Evolutionary conservation across 768 basidiomycete species (phyloP).

Genomic region (Hericium alpestre): DNA sequence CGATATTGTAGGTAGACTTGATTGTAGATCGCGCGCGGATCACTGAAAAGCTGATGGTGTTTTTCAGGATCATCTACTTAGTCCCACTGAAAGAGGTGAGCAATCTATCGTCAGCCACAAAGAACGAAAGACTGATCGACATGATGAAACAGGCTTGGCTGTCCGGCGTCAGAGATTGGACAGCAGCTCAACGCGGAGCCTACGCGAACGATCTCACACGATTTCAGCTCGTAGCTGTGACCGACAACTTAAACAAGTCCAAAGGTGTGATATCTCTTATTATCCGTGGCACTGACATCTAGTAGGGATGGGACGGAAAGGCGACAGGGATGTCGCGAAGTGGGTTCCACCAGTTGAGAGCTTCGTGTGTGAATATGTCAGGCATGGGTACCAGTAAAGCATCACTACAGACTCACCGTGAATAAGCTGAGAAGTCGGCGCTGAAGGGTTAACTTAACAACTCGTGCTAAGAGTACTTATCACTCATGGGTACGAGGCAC

Average conservation of each 20-base stretch:
- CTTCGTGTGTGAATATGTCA: conserved; percentile 41
- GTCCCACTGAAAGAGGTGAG: conserved; percentile 41
- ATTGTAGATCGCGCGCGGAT: not conserved
- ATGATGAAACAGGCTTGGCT: conserved; percentile 35
- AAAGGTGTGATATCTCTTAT: conserved; percentile 26
- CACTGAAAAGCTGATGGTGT: not conserved
- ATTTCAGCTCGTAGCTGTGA: conserved; percentile 44
- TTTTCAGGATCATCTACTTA: conserved; percentile 38
- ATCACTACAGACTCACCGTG: conserved; percentile 36
- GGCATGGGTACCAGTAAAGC: conserved; percentile 43
- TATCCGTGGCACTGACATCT: not conserved
- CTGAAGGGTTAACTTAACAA: conserved; percentile 26
- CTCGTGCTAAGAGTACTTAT: not conserved
- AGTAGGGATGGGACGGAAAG: conserved; percentile 14
- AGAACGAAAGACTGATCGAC: not conserved
- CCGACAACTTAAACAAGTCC: conserved; percentile 35
- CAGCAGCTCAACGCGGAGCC: conserved; percentile 35
- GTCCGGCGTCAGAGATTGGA: conserved; percentile 44
- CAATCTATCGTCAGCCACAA: not conserved
- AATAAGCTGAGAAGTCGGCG: conserved; percentile 42
- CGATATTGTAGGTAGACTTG: conserved; percentile 32
- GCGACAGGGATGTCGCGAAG: conserved; percentile 39
- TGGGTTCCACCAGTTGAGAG: conserved; percentile 41
- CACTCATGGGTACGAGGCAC: not conserved
- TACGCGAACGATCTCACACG: conserved; percentile 47